Evolutionary conservation across 768 basidiomycete genomes (phyloP).

Genomic region (Suillus bovinus): DNA sequence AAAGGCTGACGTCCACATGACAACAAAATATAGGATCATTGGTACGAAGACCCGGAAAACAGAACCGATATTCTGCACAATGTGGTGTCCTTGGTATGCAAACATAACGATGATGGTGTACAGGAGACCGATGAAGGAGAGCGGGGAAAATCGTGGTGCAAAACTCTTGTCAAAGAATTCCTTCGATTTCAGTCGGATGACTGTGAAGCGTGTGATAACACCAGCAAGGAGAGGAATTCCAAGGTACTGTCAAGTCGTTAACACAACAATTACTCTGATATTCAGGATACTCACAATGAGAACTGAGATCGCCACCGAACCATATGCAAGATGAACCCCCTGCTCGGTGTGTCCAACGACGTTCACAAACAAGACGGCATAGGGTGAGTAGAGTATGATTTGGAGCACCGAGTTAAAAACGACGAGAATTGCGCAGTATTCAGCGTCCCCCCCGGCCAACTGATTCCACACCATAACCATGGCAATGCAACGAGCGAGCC

Average conservation of each 20-base stretch:
- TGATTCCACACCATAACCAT: slow-evolving; percentile 86
- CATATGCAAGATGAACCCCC: slow-evolving; percentile 53
- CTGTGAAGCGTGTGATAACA: slow-evolving; percentile 60
- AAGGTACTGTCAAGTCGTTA: slow-evolving; percentile 54
- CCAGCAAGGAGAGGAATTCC: slow-evolving; percentile 81
- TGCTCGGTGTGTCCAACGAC: slow-evolving; percentile 50
- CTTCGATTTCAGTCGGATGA: slow-evolving; percentile 47
- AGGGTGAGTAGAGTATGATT: slow-evolving; percentile 69
- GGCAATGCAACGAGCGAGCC: slow-evolving; percentile 43
- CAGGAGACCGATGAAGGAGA: slow-evolving; percentile 73
- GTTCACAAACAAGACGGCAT: slow-evolving; percentile 72
- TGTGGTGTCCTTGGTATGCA: slow-evolving; percentile 67
- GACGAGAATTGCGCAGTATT: slow-evolving; percentile 81
- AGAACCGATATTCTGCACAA: slow-evolving; percentile 69
- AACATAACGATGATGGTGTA: slow-evolving; percentile 82
- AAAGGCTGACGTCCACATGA: slow-evolving; percentile 76
- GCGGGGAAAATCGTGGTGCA: slow-evolving; percentile 65
- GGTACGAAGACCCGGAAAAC: slow-evolving; percentile 85
- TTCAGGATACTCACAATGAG: slow-evolving; percentile 56
- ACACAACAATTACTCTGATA: background rate
- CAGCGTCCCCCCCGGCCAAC: slow-evolving; percentile 63
- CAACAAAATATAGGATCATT: slow-evolving; percentile 71
- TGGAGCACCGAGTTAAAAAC: slow-evolving; percentile 80
- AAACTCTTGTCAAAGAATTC: slow-evolving; percentile 56
- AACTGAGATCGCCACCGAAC: slow-evolving; percentile 62